Percentiles rank a stretch among this genome's conserved stretches.
These are phyloP conservation scores for Brettanomyces naardenensis DNA, from an alignment of 805 yeast species.

Conservation along the genomic window DNA sequence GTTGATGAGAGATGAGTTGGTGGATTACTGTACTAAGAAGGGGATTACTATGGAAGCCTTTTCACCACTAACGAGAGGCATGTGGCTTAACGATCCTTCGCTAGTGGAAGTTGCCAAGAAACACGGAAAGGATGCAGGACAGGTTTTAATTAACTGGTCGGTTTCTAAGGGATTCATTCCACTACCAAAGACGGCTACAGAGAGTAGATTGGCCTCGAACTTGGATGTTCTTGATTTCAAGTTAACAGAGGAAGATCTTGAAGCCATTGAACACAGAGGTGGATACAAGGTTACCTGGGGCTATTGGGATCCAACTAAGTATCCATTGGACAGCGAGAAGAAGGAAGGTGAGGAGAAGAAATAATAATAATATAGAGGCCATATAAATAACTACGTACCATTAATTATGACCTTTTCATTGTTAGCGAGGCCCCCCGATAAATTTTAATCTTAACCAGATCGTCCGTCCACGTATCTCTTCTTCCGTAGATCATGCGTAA, in stretches of 20 bases:
- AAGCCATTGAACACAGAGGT: slow-evolving; percentile 28
- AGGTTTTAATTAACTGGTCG: slow-evolving; percentile 61
- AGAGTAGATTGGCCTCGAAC: slow-evolving; percentile 31
- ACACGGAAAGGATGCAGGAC: slow-evolving; percentile 42
- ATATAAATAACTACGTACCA: too few relatives aligned
- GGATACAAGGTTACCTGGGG: slow-evolving; percentile 13
- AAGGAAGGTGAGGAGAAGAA: too few relatives aligned
- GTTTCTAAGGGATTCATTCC: slow-evolving; percentile 49
- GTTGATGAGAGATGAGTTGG: slow-evolving; percentile 36
- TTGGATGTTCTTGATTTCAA: slow-evolving; percentile 31
- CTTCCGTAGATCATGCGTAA: too few relatives aligned
- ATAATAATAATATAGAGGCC: too few relatives aligned
- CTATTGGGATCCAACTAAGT: slow-evolving; percentile 7
- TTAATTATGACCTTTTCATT: too few relatives aligned
- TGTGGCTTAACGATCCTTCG: slow-evolving; percentile 33
- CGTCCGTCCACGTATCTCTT: too few relatives aligned
- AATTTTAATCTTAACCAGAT: too few relatives aligned
- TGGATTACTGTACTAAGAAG: slow-evolving; percentile 33
- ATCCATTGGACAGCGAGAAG: slow-evolving; percentile 8
- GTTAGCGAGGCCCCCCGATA: too few relatives aligned
- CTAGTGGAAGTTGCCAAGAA: slow-evolving; percentile 37
- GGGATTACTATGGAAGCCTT: slow-evolving; percentile 51
- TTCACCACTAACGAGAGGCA: slow-evolving; percentile 54
- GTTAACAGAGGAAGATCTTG: slow-evolving; percentile 29
- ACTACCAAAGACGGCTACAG: slow-evolving; percentile 24